phyloP scores from a whole-genome alignment of 2,329 filamentous ascomycete species.

The Fragosphaeria purpurea region DNA sequence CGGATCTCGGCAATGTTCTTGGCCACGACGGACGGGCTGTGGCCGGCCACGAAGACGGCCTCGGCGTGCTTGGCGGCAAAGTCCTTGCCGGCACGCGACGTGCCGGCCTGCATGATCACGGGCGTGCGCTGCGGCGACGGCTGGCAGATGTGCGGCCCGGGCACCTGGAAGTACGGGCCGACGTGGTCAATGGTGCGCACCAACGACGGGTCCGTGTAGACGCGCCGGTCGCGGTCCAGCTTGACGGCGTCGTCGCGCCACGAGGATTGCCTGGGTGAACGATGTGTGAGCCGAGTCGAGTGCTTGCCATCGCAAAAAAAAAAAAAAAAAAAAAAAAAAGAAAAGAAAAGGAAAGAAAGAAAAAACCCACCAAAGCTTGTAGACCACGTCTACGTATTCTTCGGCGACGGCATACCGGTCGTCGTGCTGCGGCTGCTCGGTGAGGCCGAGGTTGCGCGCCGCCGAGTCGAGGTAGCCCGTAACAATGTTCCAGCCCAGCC shows the following conservation, averaged over 20 bases:
- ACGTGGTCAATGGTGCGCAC: slow-evolving; percentile 11
- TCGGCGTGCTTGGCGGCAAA: slow-evolving; percentile 18
- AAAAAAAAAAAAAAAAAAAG: too few relatives aligned
- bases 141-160: slow-evolving; percentile 17
- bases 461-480: slow-evolving; percentile 13
- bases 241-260: slow-evolving; percentile 11
- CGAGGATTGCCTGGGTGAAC: slow-evolving; percentile 6
- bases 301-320: too few relatives aligned
- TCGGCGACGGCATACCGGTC: slow-evolving; percentile 15
- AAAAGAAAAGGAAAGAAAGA: too few relatives aligned
- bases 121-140: slow-evolving; percentile 13
- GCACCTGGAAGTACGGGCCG: slow-evolving; percentile 8
- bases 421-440: slow-evolving; percentile 11
- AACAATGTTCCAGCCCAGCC: slow-evolving; percentile 14
- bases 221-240: slow-evolving; percentile 3
- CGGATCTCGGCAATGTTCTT: slow-evolving; percentile 9
- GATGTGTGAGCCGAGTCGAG: too few relatives aligned
- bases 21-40: slow-evolving; percentile 7
- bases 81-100: slow-evolving; percentile 13
- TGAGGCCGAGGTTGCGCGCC: slow-evolving; percentile 10
- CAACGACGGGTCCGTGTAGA: slow-evolving; percentile 5
- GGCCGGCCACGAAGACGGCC: slow-evolving; percentile 15
- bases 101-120: slow-evolving; percentile 16
- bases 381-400: slow-evolving; percentile 15
- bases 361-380: slow-evolving; percentile 11